Evolutionary conservation across 2,329 filamentous ascomycete genomes (phyloP).

Genomic region (Alternaria arbusti): DNA sequence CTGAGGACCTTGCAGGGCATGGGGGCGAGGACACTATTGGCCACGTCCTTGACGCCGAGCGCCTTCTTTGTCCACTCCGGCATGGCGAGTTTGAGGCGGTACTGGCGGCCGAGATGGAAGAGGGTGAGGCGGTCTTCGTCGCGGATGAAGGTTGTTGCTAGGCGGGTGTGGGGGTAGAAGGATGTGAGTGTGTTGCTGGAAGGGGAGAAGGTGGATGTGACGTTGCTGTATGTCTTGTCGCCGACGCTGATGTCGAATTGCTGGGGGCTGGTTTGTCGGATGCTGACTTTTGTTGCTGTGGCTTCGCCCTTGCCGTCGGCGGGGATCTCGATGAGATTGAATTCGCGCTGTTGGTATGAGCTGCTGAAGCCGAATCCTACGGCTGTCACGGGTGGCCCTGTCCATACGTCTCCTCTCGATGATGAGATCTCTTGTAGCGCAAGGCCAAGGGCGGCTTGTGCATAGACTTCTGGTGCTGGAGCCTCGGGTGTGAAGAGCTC

Average conservation of each 20-base stretch:
- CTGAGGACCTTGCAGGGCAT: constrained; percentile 98
- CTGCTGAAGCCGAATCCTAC: constrained; percentile 61
- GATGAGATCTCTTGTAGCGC: constrained; percentile 55
- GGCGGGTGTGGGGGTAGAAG: constrained; percentile 81
- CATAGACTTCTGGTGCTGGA: constrained; percentile 75
- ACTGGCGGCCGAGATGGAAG: constrained; percentile 72
- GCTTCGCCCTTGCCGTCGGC: constrained; percentile 51
- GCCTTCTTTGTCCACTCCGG: constrained; percentile 89
- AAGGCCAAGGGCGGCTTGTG: constrained; percentile 84
- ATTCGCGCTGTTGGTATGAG: constrained; percentile 67
- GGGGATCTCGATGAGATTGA: constrained; percentile 60
- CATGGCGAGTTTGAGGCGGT: constrained; percentile 60
- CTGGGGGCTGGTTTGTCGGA: constrained; percentile 59
- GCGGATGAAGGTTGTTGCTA: constrained; percentile 77
- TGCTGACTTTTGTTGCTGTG: constrained; percentile 53
- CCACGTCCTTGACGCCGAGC: constrained; percentile 78
- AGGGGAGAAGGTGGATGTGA: constrained; percentile 57
- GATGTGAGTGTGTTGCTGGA: constrained; percentile 64
- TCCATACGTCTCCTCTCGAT: constrained; percentile 51
- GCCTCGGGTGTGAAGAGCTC: constrained; percentile 74
- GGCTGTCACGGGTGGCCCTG: constrained; percentile 36
- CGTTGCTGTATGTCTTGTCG: constrained; percentile 46
- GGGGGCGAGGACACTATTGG: constrained; percentile 84
- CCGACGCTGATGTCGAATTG: constrained; percentile 60
- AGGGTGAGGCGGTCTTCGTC: constrained; percentile 71